Evolutionary conservation across 169 alveolate species (phyloP), one percentile per base, ranked within the genome.

Genomic region (Cryptosporidium xiaoi): DNA sequence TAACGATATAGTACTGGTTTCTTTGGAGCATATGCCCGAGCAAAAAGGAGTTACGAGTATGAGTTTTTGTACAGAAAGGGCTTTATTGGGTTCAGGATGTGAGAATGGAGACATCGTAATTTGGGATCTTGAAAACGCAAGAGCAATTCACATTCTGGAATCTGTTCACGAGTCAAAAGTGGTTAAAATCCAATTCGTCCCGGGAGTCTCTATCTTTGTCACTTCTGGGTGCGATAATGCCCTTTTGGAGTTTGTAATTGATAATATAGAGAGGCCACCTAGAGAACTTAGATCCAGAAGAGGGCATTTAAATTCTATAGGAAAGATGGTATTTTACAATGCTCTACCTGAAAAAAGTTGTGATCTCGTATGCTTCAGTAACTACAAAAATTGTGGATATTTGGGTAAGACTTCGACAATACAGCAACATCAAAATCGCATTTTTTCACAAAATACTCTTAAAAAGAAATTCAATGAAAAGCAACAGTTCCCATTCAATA

Each of bases 261-360:
- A 90, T 51, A 71, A 33, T 44, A 67, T 82, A 8, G 82, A 83
- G 12, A 82, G 83, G 33, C 66, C 82, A 0, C 90, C 90, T 33
- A 82, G 93, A 46, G 93, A 90, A 62, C 84, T 90, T 27, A 69
- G 83, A 53, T 60, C 91, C 8, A 82, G 93, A 31, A 64, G 93
- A 18, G 93, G 93, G 2, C 91, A 90, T 65, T 27, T 82, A 31
- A 90, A 85, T 44, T 55, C 90, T 31, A 85, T 90, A 64, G 44
- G 4, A 4, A 51, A 36, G 58, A 36, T 55, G 50, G 8, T 31
- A 31, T 68, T 83, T 18, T 83, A 60, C 46, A 51, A 65, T 44
- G 84, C 82, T 34, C 46, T 64, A 33, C 83, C 87, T n/a, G 82
- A 71, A 69, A 90, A 71, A 31, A 71, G 92, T 24, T 60, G 82